Conservation (phyloP, 371 early-diverging fungal species). For the Lichtheimia ramosa region DNA sequence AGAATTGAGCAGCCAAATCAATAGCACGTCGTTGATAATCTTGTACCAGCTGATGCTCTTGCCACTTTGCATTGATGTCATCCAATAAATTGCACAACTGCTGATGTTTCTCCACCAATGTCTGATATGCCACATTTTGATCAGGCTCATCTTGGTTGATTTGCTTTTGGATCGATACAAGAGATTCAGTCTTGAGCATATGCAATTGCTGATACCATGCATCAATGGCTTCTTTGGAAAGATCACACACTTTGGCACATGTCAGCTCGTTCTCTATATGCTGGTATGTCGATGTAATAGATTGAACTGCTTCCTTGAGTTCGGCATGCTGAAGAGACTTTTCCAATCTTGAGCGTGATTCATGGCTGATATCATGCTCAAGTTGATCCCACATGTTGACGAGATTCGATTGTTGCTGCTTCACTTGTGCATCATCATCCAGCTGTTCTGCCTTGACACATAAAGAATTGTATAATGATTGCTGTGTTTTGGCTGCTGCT, state of each 20-base stretch:
- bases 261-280: background rate
- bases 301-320: background rate
- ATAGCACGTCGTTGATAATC: too few relatives aligned
- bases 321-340: slow-evolving; percentile 13
- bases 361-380: background rate
- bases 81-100: too few relatives aligned
- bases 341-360: background rate
- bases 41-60: too few relatives aligned
- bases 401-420: slow-evolving; percentile 11
- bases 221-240: slow-evolving; percentile 15
- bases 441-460: slow-evolving; percentile 5
- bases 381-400: slow-evolving; percentile 11
- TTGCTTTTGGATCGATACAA: background rate
- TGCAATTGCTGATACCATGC: slow-evolving; percentile 24
- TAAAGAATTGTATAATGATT: slow-evolving; percentile 8
- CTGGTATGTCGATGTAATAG: slow-evolving; percentile 1
- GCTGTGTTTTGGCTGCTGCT: slow-evolving; percentile 12
- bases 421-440: slow-evolving; percentile 1
- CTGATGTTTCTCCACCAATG: too few relatives aligned
- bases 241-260: background rate
- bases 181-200: slow-evolving; percentile 7
- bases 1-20: too few relatives aligned
- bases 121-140: too few relatives aligned
- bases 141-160: too few relatives aligned
- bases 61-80: too few relatives aligned